Conservation (phyloP, 768 basidiomycete genomes). For the Leucocoprinus leucothites region DNA sequence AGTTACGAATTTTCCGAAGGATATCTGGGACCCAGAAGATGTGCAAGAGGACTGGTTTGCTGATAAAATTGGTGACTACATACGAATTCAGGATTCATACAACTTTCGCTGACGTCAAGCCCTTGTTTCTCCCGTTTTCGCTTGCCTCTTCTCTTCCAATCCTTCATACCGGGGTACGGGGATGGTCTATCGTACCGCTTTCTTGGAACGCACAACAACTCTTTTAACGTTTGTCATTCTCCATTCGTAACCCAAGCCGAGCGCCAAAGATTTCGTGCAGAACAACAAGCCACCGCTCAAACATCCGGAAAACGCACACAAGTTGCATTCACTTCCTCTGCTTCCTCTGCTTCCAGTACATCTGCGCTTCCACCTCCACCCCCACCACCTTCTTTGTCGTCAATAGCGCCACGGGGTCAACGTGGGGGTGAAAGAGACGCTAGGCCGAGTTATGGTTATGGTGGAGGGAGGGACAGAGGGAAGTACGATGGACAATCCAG, state of each 20-base stretch:
- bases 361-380: neutral
- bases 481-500: neutral
- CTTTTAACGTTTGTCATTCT: slow-evolving; percentile 15
- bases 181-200: slow-evolving; percentile 16
- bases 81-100: neutral
- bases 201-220: neutral
- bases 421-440: neutral
- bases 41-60: slow-evolving; percentile 72
- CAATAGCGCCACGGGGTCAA: neutral
- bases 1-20: slow-evolving; percentile 73
- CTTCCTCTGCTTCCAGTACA: slow-evolving; percentile 6
- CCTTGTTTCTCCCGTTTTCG: slow-evolving; percentile 13
- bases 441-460: neutral
- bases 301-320: slow-evolving; percentile 53
- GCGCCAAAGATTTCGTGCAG: slow-evolving; percentile 59
- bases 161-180: neutral
- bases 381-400: neutral
- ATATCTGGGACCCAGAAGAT: slow-evolving; percentile 71
- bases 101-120: slow-evolving; percentile 22
- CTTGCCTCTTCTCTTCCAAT: neutral
- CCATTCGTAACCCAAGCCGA: slow-evolving; percentile 40
- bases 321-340: slow-evolving; percentile 53
- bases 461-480: neutral
- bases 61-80: slow-evolving; percentile 61
- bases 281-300: slow-evolving; percentile 52